Conservation (phyloP, 371 early-diverging fungal species). For the Mortierella sp. region DNA sequence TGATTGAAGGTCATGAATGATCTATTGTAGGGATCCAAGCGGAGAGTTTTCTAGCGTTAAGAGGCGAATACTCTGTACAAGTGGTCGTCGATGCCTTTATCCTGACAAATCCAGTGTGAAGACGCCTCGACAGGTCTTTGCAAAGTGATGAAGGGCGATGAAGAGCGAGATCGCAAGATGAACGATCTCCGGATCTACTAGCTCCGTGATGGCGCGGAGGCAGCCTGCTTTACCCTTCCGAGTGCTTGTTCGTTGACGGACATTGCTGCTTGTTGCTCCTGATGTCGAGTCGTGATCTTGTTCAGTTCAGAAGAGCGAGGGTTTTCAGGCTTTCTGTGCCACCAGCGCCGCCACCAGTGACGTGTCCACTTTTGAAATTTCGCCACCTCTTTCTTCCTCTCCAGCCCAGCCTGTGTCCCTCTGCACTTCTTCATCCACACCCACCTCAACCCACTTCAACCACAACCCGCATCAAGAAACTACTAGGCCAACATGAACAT, state of each 20-base stretch:
- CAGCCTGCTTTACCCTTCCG: constrained; percentile 33
- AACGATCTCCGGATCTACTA: neutral
- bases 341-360: no score
- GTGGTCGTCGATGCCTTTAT: no score
- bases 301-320: neutral
- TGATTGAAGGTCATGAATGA: constrained; percentile 72
- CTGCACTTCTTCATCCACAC: neutral
- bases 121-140: no score
- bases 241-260: constrained; percentile 53
- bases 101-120: no score
- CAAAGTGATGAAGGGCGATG: no score
- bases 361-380: no score
- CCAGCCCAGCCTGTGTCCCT: neutral
- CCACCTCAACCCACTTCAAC: neutral
- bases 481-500: constrained; percentile 73
- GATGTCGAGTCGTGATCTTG: constrained; percentile 2
- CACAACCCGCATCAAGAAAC: neutral
- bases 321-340: neutral
- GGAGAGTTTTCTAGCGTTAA: neutral
- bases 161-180: neutral
- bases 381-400: neutral
- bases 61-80: neutral
- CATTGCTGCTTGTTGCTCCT: constrained; percentile 16
- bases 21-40: constrained; percentile 46
- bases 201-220: neutral